Conservation (phyloP, 768 basidiomycete species). For the Lactifluus hygrophoroides region DNA sequence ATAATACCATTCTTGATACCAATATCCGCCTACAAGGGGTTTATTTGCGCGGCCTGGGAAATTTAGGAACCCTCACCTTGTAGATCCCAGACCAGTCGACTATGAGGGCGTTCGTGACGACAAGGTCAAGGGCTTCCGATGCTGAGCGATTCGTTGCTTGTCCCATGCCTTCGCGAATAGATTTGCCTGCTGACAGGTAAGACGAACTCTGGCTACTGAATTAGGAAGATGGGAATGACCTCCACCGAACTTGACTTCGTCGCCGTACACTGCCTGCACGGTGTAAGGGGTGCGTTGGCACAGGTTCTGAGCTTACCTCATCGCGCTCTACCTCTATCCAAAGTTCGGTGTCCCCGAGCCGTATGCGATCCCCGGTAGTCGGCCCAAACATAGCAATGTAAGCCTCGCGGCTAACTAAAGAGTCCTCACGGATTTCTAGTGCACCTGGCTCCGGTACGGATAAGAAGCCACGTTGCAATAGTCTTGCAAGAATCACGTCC, state of each 20-base stretch:
- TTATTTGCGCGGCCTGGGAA: neutral
- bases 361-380: constrained; percentile 80
- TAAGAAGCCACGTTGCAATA: constrained; percentile 58
- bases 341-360: constrained; percentile 80
- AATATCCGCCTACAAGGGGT: constrained; percentile 70
- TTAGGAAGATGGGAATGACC: constrained; percentile 39
- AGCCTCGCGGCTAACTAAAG: constrained; percentile 53
- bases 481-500: constrained; percentile 37
- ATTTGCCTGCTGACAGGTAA: constrained; percentile 53
- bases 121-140: constrained; percentile 69
- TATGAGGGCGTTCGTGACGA: constrained; percentile 93
- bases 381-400: constrained; percentile 97
- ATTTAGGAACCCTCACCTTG: constrained; percentile 53
- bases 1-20: constrained; percentile 82
- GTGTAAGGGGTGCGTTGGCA: neutral
- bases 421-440: constrained; percentile 40
- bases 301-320: constrained; percentile 34
- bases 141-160: constrained; percentile 71
- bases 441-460: constrained; percentile 63
- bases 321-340: constrained; percentile 94
- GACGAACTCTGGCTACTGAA: neutral
- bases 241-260: constrained; percentile 97
- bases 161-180: constrained; percentile 95
- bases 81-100: constrained; percentile 93
- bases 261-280: constrained; percentile 75